A percentile compares a stretch with the other conserved stretches of the same genome.
Evolutionary conservation across 768 basidiomycete species (phyloP).

Genomic region (Lactarius hengduanensis): DNA sequence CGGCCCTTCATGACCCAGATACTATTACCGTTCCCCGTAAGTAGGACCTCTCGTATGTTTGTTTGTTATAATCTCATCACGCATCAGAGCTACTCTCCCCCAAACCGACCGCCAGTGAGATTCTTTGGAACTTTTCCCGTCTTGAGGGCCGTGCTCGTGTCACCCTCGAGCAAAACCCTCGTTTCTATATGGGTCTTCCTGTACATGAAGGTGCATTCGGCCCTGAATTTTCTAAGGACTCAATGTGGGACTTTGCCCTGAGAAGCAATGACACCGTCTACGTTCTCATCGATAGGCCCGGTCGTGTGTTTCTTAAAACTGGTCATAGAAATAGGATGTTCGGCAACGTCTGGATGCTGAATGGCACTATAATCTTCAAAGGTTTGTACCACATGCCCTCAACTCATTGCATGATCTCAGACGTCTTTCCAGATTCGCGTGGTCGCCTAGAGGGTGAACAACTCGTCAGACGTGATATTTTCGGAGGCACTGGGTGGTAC

Average conservation of each 20-base stretch:
- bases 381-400: neutral
- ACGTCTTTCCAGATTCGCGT: neutral
- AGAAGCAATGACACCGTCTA: neutral
- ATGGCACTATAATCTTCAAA: slow-evolving; percentile 1
- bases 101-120: neutral
- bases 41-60: no score
- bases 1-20: no score
- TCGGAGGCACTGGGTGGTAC: neutral
- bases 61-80: neutral
- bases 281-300: slow-evolving; percentile 10
- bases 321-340: neutral
- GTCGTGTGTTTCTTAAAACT: slow-evolving; percentile 8
- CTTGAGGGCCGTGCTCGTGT: neutral
- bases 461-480: neutral
- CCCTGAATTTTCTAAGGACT: no score
- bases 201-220: no score
- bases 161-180: slow-evolving; percentile 18
- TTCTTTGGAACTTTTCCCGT: slow-evolving; percentile 22
- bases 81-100: slow-evolving; percentile 4
- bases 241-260: no score
- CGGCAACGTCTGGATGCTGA: slow-evolving; percentile 4
- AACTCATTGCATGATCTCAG: neutral
- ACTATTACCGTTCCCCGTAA: no score
- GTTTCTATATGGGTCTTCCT: slow-evolving; percentile 9
- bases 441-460: slow-evolving; percentile 10